Evolutionary conservation across 345 rosid genomes (phyloP), one percentile per base, ranked within the genome.

Genomic region (Erodium maritimum): DNA sequence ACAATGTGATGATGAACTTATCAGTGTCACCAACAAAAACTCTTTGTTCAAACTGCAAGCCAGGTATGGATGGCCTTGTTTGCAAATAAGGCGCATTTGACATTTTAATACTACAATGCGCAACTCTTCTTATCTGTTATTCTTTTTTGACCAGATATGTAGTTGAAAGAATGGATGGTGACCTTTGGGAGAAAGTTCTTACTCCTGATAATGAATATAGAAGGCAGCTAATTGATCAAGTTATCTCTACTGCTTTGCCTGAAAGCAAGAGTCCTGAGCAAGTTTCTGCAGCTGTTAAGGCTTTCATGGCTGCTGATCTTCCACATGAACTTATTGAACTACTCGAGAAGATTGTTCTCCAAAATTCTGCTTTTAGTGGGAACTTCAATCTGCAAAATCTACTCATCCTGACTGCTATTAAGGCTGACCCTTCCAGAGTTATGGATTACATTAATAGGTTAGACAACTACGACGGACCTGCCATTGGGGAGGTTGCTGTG

Each of bases 391-490:
- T 94, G 68, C 99, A 94, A 65, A 94, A 90, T 78, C 86, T 94
- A 50, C 99, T 94, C 61, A 87, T 94, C 63, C 77, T 90, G 79
- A 94, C 97, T 23, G 96, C 97, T 45, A 86, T 94, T 25, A 90
- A 90, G 75, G 97, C 99, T 19, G 97, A 94, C 76, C 82, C 99
- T 20, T 84, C 96, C 51, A 79, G 97, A 74, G 97, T 87, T 42
- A 90, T 94, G 99, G 99, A 90, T 75, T 94, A 94, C 64, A 72
- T 94, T 25, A 90, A 90, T 63, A 82, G 99, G 74, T 78, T 90
- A 37, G 97, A 90, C 70, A 94, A 90, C 71, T 94, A 90, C 69
- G 99, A 94, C 78, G 97, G 99, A 55, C 96, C 99, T 70, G 91
- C 91, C 23, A 90, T 94, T 72, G 99, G 99, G 63, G 96, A 87